These are phyloP conservation scores for Erodium maritimum DNA, from an alignment of 345 rosid species.

Conservation along the genomic window DNA sequence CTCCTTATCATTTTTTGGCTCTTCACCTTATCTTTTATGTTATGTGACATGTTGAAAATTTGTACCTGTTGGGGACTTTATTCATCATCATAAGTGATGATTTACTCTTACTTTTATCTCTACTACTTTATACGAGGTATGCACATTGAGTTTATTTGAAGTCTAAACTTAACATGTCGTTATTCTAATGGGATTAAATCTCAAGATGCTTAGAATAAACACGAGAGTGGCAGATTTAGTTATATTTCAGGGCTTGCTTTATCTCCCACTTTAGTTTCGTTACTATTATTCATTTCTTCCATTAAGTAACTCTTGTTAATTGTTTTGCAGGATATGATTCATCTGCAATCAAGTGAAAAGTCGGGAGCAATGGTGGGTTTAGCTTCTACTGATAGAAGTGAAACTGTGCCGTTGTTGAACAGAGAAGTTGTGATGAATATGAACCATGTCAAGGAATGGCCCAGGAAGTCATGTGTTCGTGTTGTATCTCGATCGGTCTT, in stretches of 20 bases:
- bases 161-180: too few relatives aligned
- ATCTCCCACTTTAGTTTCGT: neutral
- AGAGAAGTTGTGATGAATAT: conserved; percentile 39
- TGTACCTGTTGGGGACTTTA: too few relatives aligned
- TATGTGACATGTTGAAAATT: too few relatives aligned
- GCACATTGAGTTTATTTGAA: too few relatives aligned
- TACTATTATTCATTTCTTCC: neutral
- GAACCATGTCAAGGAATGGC: conserved; percentile 28
- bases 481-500: conserved; percentile 16
- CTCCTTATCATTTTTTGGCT: too few relatives aligned
- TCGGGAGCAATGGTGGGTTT: conserved; percentile 13
- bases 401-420: conserved; percentile 38
- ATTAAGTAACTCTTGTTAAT: neutral
- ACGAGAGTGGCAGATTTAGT: too few relatives aligned
- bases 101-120: too few relatives aligned
- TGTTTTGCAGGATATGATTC: conserved; percentile 40
- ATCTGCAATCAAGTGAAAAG: conserved; percentile 16
- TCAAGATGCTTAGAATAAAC: too few relatives aligned
- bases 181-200: too few relatives aligned
- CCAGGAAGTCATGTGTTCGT: conserved; percentile 27
- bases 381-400: conserved; percentile 15
- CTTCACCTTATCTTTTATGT: neutral
- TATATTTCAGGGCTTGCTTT: too few relatives aligned
- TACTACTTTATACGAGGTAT: too few relatives aligned
- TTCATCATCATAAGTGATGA: too few relatives aligned